phyloP scores from a whole-genome alignment of 108 stramenopile species.

The Aurantiochytrium sp. region DNA sequence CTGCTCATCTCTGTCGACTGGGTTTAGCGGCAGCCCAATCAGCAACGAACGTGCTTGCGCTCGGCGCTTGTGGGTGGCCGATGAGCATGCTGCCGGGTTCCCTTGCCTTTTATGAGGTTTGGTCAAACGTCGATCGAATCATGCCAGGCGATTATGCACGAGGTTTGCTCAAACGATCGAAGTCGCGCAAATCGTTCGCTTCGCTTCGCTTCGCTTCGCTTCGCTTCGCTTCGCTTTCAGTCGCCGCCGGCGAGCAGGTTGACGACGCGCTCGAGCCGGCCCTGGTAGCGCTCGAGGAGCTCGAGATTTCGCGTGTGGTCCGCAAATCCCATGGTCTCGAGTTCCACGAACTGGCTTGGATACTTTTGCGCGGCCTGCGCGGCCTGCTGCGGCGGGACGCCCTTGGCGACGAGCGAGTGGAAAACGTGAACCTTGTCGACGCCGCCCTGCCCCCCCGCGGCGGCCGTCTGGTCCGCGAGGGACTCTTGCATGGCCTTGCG shows the following conservation, averaged over 20 bases:
- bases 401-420: neutral
- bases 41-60: too few species aligned
- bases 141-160: too few species aligned
- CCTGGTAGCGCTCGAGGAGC: constrained; percentile 1
- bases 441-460: neutral
- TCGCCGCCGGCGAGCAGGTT: constrained; percentile 7
- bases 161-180: too few species aligned
- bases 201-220: neutral
- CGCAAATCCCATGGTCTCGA: neutral
- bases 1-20: too few species aligned
- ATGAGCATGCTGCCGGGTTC: too few species aligned
- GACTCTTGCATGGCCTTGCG: neutral
- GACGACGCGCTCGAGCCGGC: constrained; percentile 19
- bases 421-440: neutral
- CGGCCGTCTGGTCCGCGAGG: neutral
- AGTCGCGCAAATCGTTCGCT: too few species aligned
- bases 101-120: too few species aligned
- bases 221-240: neutral
- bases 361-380: neutral
- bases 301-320: neutral
- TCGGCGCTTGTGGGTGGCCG: too few species aligned
- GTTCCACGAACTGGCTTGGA: neutral
- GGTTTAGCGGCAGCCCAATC: too few species aligned
- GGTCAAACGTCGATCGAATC: too few species aligned
- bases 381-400: neutral